These are phyloP conservation scores for Oldenlandia corymbosa DNA, from an alignment of 257 asterid species.

Conservation along the genomic window DNA sequence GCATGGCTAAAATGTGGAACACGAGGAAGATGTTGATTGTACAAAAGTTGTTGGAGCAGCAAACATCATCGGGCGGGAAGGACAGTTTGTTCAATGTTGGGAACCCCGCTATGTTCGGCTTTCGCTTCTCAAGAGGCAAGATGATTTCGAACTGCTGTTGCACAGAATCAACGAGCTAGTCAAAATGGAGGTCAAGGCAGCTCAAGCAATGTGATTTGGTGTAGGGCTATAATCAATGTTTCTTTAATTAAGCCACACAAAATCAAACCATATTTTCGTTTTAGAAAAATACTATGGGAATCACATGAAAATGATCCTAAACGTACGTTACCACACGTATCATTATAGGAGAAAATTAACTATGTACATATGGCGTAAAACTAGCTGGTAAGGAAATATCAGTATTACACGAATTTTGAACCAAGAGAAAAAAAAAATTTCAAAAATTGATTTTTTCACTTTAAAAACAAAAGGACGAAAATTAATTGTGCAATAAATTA, in stretches of 20 bases:
- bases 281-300: no score
- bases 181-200: conserved; percentile 3
- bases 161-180: conserved; percentile 13
- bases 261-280: background rate
- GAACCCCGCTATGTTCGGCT: conserved; percentile 20
- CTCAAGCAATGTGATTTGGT: conserved; percentile 8
- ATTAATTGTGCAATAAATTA: no score
- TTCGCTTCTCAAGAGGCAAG: conserved; percentile 19
- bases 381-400: no score
- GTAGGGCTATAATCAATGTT: background rate
- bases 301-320: background rate
- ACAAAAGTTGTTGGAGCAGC: conserved; percentile 9
- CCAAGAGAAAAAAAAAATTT: no score
- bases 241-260: background rate
- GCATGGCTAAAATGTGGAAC: conserved; percentile 34
- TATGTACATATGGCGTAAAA: no score
- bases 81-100: conserved; percentile 14
- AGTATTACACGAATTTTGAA: no score
- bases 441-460: no score
- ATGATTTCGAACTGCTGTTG: conserved; percentile 22
- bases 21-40: conserved; percentile 21
- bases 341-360: no score
- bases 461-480: no score
- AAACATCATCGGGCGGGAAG: conserved; percentile 18
- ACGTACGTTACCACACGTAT: no score